Evolutionary conservation across 2,329 filamentous ascomycete genomes (phyloP).

Genomic region (Colletotrichum musicola): DNA sequence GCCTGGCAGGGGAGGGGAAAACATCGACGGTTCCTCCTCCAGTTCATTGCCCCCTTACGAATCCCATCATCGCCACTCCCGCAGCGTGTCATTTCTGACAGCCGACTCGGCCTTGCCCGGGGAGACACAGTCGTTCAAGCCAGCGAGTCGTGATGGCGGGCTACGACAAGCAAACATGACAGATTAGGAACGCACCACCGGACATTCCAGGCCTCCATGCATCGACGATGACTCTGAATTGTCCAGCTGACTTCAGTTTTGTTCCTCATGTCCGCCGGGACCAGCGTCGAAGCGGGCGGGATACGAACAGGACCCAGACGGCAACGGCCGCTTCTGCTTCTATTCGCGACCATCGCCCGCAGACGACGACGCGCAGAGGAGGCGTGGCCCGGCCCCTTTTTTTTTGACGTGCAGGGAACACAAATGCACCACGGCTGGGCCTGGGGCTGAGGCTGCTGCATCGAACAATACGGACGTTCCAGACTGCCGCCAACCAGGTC

Average conservation of each 20-base stretch:
- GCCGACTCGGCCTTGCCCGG: not conserved
- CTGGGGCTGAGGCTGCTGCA: not conserved
- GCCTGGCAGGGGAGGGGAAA: not conserved
- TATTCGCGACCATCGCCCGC: not conserved
- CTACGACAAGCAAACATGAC: not conserved
- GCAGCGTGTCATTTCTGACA: not conserved
- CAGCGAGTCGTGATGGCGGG: not conserved
- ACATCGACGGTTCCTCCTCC: no score
- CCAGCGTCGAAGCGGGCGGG: not conserved
- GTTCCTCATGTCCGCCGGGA: not conserved
- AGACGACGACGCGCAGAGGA: not conserved
- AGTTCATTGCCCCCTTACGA: constrained; percentile 24
- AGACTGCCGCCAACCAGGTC: constrained; percentile 16
- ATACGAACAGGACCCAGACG: constrained; percentile 16
- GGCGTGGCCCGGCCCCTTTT: not conserved
- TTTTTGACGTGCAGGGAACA: constrained; percentile 22
- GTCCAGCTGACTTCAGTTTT: constrained; percentile 7
- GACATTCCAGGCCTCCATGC: constrained; percentile 6
- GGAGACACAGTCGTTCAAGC: not conserved
- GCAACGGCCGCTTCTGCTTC: not conserved
- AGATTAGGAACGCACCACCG: not conserved
- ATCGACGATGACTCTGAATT: constrained; percentile 8
- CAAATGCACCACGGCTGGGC: not conserved
- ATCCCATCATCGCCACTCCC: constrained; percentile 12
- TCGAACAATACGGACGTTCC: constrained; percentile 1